Evolutionary conservation across 257 asterid genomes (phyloP), one percentile per base, ranked within the genome.

Genomic region (Ballota nigra): DNA sequence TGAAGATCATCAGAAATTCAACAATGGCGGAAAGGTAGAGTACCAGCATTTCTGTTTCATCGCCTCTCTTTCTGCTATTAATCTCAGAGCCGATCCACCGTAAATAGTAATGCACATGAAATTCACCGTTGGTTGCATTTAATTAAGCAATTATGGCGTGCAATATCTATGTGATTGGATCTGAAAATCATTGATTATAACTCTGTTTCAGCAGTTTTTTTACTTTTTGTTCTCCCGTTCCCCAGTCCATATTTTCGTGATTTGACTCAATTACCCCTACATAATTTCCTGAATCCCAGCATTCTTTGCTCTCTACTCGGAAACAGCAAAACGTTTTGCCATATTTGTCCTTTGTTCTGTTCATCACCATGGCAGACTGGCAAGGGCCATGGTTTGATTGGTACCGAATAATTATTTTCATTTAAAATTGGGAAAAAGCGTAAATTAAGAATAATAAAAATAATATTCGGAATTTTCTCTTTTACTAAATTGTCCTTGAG

Each of bases 11-110:
- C 71, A 77, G 72, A 63, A 92, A 86, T 86, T 75, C 78, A 36
- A 81, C 98, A 57, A 78, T 61, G 81, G 76, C 72, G 81, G 84
- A 79, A 56, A 79, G 86, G 97, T 89, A 38, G 63, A 83, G 45
- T 31, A 55, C 41, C 73, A 7, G 60, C 62, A 36, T 29, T 65
- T 60, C 57, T 52, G 55, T 47, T 63, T 22, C 62, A 22, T 34
- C 31, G 24, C 29, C 0, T 8, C 34, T 56, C 36, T 5, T 28
- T 64, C 73, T 43, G 26, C 6, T 12, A 24, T 28, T 26, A 8
- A 43, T 70, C 40, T 41, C 45, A 31, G 62, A 66, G 24, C 26
- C 66, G 71, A 68, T 80, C 66, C 77, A 31, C 69, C 66, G 57
- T 73, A 4, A 23, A 60, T 41, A 28, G 16, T 74, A 73, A 51